A percentile compares a stretch with the other conserved stretches of the same genome.
Evolutionary conservation across 2,329 filamentous ascomycete genomes (phyloP).

Genomic region (Rutstroemia sp.): DNA sequence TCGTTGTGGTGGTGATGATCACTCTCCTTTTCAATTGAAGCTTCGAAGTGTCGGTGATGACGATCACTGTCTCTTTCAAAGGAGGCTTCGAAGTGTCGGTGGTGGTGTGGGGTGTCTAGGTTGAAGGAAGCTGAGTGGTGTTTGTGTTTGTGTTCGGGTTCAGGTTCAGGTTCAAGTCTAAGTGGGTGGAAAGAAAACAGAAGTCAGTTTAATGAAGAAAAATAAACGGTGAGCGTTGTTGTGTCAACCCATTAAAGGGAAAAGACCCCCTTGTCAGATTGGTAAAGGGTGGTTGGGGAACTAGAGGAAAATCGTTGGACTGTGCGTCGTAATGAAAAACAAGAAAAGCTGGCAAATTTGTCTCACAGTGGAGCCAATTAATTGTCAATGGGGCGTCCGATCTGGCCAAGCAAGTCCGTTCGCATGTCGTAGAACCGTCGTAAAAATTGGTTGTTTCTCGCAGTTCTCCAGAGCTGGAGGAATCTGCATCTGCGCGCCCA

Average conservation of each 20-base stretch:
- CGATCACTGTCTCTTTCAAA: slow-evolving; percentile 8
- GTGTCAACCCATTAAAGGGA: slow-evolving; percentile 30
- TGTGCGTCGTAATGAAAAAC: slow-evolving; percentile 9
- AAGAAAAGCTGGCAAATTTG: slow-evolving; percentile 12
- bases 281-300: slow-evolving; percentile 10
- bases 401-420: slow-evolving; percentile 3
- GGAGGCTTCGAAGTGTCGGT: slow-evolving; percentile 18
- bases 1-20: slow-evolving; percentile 11
- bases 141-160: slow-evolving; percentile 31
- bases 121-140: slow-evolving; percentile 41
- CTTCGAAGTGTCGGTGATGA: slow-evolving; percentile 1
- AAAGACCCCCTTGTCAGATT: slow-evolving; percentile 12
- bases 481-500: too few species aligned
- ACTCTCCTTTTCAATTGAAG: slow-evolving; percentile 3
- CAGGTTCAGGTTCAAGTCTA: background rate
- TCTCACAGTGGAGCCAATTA: slow-evolving; percentile 10
- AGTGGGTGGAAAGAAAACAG: slow-evolving; percentile 13
- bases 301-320: slow-evolving; percentile 8
- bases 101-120: slow-evolving; percentile 34
- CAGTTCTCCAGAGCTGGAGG: too few species aligned
- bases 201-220: slow-evolving; percentile 20
- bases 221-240: slow-evolving; percentile 32
- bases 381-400: slow-evolving; percentile 6
- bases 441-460: background rate
- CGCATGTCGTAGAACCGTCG: slow-evolving; percentile 3